phyloP scores from a whole-genome alignment of 768 basidiomycete species.

The Amanita molliuscula region DNA sequence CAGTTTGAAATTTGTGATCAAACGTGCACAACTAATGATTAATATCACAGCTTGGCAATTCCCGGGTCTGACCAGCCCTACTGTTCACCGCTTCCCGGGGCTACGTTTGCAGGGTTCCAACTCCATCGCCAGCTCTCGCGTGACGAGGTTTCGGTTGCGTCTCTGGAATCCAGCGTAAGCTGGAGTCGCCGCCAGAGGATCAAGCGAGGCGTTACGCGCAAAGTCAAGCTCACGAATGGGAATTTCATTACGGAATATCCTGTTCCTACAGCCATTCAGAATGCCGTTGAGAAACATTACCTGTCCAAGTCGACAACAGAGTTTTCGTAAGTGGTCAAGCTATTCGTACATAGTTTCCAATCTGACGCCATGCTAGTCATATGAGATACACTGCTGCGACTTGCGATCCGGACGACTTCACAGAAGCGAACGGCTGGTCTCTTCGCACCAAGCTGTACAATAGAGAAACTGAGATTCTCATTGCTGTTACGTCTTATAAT shows the following conservation, averaged over 20 bases:
- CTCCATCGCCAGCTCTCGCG: neutral
- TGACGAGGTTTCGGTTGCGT: neutral
- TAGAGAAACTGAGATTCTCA: conserved; percentile 86
- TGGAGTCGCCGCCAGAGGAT: conserved; percentile 79
- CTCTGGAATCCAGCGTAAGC: neutral
- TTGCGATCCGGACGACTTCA: conserved; percentile 85
- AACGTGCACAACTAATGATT: neutral
- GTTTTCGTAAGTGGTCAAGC: conserved; percentile 60
- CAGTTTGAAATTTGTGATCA: neutral
- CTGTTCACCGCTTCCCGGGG: neutral
- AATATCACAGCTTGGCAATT: neutral
- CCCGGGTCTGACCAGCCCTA: conserved; percentile 3
- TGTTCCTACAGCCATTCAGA: conserved; percentile 76
- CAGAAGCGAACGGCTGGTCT: conserved; percentile 70
- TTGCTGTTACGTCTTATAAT: conserved; percentile 91
- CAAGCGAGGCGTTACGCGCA: conserved; percentile 83
- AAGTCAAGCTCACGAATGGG: conserved; percentile 87
- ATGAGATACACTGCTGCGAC: conserved; percentile 96
- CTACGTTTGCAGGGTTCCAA: neutral
- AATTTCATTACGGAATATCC: conserved; percentile 88
- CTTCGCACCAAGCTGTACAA: conserved; percentile 78
- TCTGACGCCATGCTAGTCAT: conserved; percentile 34
- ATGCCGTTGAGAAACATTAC: conserved; percentile 77
- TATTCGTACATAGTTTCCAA: neutral
- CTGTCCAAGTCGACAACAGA: conserved; percentile 67